Base-by-base conservation (phyloP, 805 yeast genomes). In the Candida oleophila region DNA sequence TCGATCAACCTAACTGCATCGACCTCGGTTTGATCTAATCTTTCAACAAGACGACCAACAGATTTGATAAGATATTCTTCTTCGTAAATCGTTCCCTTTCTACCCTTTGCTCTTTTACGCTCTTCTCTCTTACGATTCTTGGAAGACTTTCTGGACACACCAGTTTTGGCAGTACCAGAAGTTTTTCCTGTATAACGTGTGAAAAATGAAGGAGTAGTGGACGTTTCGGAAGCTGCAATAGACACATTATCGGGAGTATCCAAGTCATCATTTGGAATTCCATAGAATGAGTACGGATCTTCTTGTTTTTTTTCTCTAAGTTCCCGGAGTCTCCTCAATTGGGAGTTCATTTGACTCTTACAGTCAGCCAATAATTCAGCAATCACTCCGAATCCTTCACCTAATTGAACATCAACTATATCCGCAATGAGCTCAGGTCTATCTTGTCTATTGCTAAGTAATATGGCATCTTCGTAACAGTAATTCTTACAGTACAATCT, bases 101-200 rank as follows among this genome's bases (percentile, higher is more conserved):
- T 89, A 49, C 99, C 99, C 57, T 96, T 82, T 2, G 99, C 99
- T 49, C 83, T 80, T 71, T 94, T 94, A 58, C 99, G 81, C 62
- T 92, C 99, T 66, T 92, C 97, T 54, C 99, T 81, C 64, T 96
- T 87, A 54, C 84, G 81, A 66, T 94, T 94, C 69, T 94, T 94
- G 4, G 95, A 80, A 0, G 99, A 91, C 59, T 86, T 80, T 65
- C 99, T 80, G 0, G 97, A 85, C 2, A 94, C 97, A 22, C 98
- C 97, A 0, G 99, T 94, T 61, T 87, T 87, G 3, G 98, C 98
- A 2, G 99, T 94, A 20, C 96, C 96, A 1, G 86, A 76, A 1
- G 98, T 91, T 66, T 92, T 91, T 52, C 98, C 99, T 0, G 99
- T 94, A 65, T 94, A 94, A 61, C 96, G 79, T 1, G 99, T 94